Conservation (phyloP, 495 filamentous ascomycete species). For the Xylaria curta region DNA sequence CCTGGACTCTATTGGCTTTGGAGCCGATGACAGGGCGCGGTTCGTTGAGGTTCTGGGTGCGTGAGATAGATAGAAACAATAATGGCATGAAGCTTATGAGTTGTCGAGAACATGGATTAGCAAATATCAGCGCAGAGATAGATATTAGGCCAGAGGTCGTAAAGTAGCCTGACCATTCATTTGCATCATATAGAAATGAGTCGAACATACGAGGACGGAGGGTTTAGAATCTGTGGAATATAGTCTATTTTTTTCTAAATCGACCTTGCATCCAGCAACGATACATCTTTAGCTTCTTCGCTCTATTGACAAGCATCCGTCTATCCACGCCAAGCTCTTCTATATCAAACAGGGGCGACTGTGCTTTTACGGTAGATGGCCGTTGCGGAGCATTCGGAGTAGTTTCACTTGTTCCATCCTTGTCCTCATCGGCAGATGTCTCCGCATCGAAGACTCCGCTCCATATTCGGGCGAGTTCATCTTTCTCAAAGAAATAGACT, state of each 20-base stretch:
- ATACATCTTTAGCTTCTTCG: slow-evolving; percentile 94
- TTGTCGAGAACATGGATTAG: background rate
- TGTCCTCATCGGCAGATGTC: slow-evolving; percentile 29
- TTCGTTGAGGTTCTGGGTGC: slow-evolving; percentile 35
- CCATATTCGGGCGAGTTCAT: slow-evolving; percentile 84
- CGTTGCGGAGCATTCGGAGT: slow-evolving; percentile 18
- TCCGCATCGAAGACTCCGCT: slow-evolving; percentile 41
- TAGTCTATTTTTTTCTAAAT: slow-evolving; percentile 72
- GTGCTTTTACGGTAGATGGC: background rate
- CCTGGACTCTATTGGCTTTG: slow-evolving; percentile 64
- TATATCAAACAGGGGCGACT: slow-evolving; percentile 64
- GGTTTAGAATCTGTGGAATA: background rate
- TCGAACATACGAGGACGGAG: background rate
- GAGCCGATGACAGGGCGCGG: slow-evolving; percentile 36
- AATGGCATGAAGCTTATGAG: background rate
- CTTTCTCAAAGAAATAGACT: slow-evolving; percentile 94
- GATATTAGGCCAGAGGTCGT: background rate
- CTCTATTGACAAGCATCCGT: slow-evolving; percentile 89
- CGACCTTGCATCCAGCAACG: slow-evolving; percentile 95
- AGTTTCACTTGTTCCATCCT: slow-evolving; percentile 25
- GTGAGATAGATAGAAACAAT: background rate
- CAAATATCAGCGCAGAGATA: background rate
- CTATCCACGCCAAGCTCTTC: slow-evolving; percentile 80
- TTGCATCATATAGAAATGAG: background rate
- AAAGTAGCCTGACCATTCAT: background rate